Conservation (phyloP, 352 stramenopile species). For the Globisporangium emineosum region DNA sequence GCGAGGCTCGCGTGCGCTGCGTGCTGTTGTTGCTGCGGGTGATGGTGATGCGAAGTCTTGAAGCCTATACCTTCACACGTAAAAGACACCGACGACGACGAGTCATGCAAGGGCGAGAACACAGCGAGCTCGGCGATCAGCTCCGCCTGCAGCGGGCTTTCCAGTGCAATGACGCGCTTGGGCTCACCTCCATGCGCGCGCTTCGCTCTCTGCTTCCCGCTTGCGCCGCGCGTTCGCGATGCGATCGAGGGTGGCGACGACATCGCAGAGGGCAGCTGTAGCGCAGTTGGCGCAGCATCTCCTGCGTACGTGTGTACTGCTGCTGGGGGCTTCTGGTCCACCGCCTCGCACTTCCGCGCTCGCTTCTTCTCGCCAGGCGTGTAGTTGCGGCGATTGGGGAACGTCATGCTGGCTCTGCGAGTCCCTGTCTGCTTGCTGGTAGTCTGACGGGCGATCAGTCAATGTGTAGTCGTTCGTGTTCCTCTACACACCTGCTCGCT, state of each 20-base stretch:
- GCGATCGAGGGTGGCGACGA: not conserved
- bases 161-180: conserved; percentile 9
- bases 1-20: conserved; percentile 14
- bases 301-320: not conserved
- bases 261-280: not conserved
- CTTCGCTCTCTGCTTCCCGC: conserved; percentile 11
- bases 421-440: not conserved
- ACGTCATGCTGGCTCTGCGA: conserved; percentile 36
- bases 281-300: not conserved
- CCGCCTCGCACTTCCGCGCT: conserved; percentile 24
- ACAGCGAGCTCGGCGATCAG: conserved; percentile 13
- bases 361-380: conserved; percentile 39
- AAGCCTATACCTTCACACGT: conserved; percentile 7
- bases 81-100: not conserved
- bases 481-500: no score
- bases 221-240: conserved; percentile 11
- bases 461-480: not conserved
- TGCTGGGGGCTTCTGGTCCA: conserved; percentile 2
- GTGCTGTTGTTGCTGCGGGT: conserved; percentile 8
- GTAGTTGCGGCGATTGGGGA: conserved; percentile 60
- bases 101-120: conserved; percentile 13
- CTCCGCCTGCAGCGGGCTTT: conserved; percentile 13
- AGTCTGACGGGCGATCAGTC: not conserved
- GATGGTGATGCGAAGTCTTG: not conserved
- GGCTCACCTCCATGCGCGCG: conserved; percentile 1